These are phyloP conservation scores for Suhomyces atakaporum DNA, from an alignment of 1,139 yeast genomes.

Conservation along the genomic window DNA sequence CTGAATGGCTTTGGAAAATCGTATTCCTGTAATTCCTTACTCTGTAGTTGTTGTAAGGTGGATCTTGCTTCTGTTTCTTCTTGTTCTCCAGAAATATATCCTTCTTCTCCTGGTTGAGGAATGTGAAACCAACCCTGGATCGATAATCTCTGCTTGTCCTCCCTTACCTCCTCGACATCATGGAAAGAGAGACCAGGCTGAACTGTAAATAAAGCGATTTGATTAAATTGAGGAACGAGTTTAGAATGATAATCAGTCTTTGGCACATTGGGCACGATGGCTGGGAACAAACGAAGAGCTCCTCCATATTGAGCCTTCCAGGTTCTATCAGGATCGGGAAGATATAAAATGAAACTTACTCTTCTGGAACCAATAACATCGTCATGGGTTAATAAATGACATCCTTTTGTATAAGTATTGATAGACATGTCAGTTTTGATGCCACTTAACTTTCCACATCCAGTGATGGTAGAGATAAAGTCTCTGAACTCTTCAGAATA, in stretches of 20 bases:
- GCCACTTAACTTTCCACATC: slow-evolving; percentile 89
- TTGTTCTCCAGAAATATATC: slow-evolving; percentile 77
- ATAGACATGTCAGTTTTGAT: slow-evolving; percentile 88
- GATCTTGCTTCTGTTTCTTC: slow-evolving; percentile 74
- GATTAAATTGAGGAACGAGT: slow-evolving; percentile 91
- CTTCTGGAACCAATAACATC: slow-evolving; percentile 96
- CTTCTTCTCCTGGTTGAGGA: slow-evolving; percentile 90
- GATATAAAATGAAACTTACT: slow-evolving; percentile 85
- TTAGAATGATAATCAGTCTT: slow-evolving; percentile 69
- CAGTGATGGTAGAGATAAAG: slow-evolving; percentile 77
- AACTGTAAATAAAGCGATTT: slow-evolving; percentile 91
- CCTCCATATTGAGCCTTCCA: slow-evolving; percentile 96
- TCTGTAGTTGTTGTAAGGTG: slow-evolving; percentile 78
- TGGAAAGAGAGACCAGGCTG: slow-evolving; percentile 97
- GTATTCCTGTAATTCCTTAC: slow-evolving; percentile 72
- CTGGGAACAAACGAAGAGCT: slow-evolving; percentile 81
- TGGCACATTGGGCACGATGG: slow-evolving; percentile 88
- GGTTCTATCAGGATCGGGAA: slow-evolving; percentile 85
- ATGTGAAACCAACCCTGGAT: slow-evolving; percentile 99
- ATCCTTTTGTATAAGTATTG: slow-evolving; percentile 88
- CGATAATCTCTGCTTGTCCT: slow-evolving; percentile 83
- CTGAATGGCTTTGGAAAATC: slow-evolving; percentile 71
- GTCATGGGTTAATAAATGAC: slow-evolving; percentile 93
- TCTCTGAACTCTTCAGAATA: slow-evolving; percentile 86
- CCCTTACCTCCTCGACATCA: slow-evolving; percentile 96